Evolutionary conservation across 352 stramenopile species (phyloP).

Genomic region (Globisporangium camurandrum): DNA sequence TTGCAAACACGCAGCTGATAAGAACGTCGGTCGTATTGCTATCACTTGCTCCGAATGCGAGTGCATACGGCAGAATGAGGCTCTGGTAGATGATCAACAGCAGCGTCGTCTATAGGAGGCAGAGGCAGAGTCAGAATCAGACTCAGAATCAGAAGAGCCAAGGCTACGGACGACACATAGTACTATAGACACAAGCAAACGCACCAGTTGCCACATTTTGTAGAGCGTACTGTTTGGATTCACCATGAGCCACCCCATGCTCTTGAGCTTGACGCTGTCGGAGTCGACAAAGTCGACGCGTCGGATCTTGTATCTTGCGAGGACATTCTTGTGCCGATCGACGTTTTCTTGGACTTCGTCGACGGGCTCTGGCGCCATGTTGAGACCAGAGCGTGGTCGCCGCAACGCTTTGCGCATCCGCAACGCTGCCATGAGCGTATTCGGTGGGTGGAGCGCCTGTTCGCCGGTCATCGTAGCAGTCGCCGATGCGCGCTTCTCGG

Average conservation of each 20-base stretch:
- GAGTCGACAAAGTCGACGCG: constrained; percentile 35
- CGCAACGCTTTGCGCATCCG: constrained; percentile 45
- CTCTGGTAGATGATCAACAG: constrained; percentile 76
- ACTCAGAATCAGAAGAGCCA: background rate
- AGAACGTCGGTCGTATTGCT: constrained; percentile 35
- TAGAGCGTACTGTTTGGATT: constrained; percentile 60
- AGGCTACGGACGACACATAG: background rate
- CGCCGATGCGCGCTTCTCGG: constrained; percentile 8
- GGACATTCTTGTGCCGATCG: constrained; percentile 64
- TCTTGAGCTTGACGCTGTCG: constrained; percentile 25
- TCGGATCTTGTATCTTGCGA: constrained; percentile 71
- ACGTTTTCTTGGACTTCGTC: constrained; percentile 48
- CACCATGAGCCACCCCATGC: constrained; percentile 45
- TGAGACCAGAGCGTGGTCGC: constrained; percentile 16
- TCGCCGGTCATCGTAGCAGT: background rate
- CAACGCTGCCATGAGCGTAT: constrained; percentile 57
- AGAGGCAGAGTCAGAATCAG: background rate
- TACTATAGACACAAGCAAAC: constrained; percentile 1
- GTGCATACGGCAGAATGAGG: constrained; percentile 53
- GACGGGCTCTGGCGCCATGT: constrained; percentile 5
- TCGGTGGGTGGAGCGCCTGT: constrained; percentile 9
- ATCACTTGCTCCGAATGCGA: constrained; percentile 54
- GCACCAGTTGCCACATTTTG: constrained; percentile 73
- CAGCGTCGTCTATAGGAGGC: constrained; percentile 37
- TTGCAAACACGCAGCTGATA: constrained; percentile 61